Percentiles rank a stretch among this genome's conserved stretches.
These are phyloP conservation scores for Aspergillus pseudonomiae DNA, from an alignment of 2,329 filamentous ascomycete species.

Conservation along the genomic window DNA sequence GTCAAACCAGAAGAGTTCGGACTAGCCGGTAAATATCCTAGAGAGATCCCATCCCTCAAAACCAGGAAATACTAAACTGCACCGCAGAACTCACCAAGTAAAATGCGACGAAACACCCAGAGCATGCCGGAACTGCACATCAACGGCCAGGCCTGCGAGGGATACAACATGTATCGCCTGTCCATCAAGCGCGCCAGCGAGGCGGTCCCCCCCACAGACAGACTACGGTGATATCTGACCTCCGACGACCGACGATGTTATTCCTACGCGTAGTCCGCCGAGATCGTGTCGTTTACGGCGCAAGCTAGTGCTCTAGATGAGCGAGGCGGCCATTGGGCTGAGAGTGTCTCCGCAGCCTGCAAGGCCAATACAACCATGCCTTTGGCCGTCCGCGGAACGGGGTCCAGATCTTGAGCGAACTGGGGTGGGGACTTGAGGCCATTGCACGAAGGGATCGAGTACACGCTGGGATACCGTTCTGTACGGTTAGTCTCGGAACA, in stretches of 20 bases:
- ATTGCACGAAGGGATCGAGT: too few relatives aligned
- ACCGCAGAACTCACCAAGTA: conserved; percentile 5
- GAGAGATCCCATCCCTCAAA: too few relatives aligned
- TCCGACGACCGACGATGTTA: conserved; percentile 2
- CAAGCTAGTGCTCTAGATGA: too few relatives aligned
- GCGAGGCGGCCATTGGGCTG: neutral
- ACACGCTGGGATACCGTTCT: too few relatives aligned
- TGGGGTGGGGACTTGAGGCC: neutral
- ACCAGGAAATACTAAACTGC: too few relatives aligned
- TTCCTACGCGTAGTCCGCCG: too few relatives aligned
- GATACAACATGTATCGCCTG: conserved; percentile 1
- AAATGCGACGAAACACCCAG: conserved; percentile 14
- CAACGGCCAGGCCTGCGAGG: conserved; percentile 12
- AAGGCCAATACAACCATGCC: conserved; percentile 4
- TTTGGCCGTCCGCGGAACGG: conserved; percentile 11
- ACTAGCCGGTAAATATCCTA: neutral
- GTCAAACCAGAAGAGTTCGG: too few relatives aligned
- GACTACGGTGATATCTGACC: neutral
- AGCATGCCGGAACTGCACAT: conserved; percentile 5
- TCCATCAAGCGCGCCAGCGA: neutral
- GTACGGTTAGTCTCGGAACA: too few relatives aligned
- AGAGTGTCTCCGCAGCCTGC: neutral
- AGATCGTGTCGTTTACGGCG: too few relatives aligned
- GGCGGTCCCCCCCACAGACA: neutral
- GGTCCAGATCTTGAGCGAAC: conserved; percentile 8